Conservation (phyloP, 1,284 basidiomycete species). For the Ustilago curta region DNA sequence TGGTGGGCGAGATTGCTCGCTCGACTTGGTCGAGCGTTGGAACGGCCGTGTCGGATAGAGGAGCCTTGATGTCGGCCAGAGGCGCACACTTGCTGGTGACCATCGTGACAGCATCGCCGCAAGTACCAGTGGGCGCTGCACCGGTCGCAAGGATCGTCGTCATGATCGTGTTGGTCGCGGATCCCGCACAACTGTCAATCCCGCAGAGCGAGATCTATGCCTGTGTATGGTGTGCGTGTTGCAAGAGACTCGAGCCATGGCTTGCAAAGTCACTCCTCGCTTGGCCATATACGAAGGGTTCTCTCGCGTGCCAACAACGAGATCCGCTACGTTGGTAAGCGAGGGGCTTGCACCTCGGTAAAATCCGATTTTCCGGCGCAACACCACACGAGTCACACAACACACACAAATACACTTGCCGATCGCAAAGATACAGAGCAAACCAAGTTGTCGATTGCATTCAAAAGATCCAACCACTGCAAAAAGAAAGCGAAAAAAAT, state of each 20-base stretch:
- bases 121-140: background rate
- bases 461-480: background rate
- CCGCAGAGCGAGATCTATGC: background rate
- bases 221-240: background rate
- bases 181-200: background rate
- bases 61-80: constrained; percentile 5
- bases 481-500: background rate
- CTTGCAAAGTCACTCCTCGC: background rate
- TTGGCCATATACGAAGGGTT: background rate
- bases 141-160: background rate
- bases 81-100: background rate
- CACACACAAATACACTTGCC: too few relatives aligned
- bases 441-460: background rate
- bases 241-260: constrained; percentile 1
- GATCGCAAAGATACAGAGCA: background rate
- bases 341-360: background rate
- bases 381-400: background rate
- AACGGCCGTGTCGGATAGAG: background rate
- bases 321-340: too few relatives aligned
- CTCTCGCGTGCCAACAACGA: too few relatives aligned
- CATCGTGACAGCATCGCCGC: constrained; percentile 17
- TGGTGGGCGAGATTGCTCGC: background rate
- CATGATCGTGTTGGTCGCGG: background rate
- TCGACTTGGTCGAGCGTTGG: constrained; percentile 14
- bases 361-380: constrained; percentile 6